Evolutionary conservation across 352 stramenopile genomes (phyloP), one percentile per base, ranked within the genome.

Genomic region (Peronospora belbahrii): DNA sequence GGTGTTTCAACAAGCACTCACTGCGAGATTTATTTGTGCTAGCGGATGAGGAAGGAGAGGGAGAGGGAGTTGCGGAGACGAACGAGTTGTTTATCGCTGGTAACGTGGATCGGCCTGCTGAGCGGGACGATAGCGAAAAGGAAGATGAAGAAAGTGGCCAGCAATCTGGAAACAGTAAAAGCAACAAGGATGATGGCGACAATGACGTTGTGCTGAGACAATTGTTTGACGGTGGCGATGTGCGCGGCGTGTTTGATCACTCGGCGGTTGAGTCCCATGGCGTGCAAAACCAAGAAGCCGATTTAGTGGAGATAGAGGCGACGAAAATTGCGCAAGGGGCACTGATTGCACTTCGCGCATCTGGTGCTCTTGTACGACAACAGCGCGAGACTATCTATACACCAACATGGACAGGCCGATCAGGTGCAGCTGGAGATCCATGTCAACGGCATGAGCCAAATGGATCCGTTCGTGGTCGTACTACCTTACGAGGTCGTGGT

Each of bases 1-100:
- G 95, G 0, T 95, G 97, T 20, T 98, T 99, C 58, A 98, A 96
- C 44, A 89, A 97, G 36, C 93, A 96, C 54, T 91, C 97, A 45
- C 67, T 99, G 28, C 83, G 83, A 10, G 95, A 99, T 59, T 57
- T 99, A 9, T 99, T 99, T 65, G 86, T 95, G 4, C 67, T 98
- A 7, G 84, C 62, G 0, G 64, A 80, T 23, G 60, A 84, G 28
- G 66, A 65, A 40, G 53, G 66, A 15, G 64, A 82, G 37, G 52
- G 70, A 0, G 68, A 87, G 24, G 77, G 74, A 14, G 67, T 79
- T 22, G 94, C 83, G 1, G 94, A 98, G 54, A 98, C 94, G 6
- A 94, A 73, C 42, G 79, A 96, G 46, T 52, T 98, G 23, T 97
- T 97, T 23, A 65, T 91, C 28, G 89, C 87, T 36, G 75, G 73